phyloP scores from a whole-genome alignment of 139 green algal species.

The Asterochloris sp. region DNA sequence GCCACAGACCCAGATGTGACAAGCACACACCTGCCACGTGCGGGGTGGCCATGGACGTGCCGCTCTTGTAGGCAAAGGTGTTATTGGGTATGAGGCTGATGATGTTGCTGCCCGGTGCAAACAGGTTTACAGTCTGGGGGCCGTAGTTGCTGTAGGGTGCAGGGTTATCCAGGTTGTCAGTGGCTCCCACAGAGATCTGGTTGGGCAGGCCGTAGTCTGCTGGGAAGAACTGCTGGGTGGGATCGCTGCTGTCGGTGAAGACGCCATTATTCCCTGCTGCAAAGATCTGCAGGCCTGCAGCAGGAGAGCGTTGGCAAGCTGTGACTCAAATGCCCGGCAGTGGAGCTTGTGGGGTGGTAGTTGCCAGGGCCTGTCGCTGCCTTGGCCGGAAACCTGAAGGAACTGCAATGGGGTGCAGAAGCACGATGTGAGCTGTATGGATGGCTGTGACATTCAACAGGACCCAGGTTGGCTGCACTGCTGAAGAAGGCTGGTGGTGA shows the following conservation, averaged over 20 bases:
- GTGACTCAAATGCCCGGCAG: no score
- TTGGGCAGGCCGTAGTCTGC: constrained; percentile 12
- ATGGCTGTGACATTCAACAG: no score
- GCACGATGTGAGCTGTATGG: no score
- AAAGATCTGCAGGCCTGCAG: constrained; percentile 5
- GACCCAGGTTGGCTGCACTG: no score
- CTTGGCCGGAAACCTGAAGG: no score
- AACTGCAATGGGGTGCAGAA: no score
- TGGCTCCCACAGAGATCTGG: constrained; percentile 18
- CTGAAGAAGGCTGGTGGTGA: no score
- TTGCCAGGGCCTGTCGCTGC: no score
- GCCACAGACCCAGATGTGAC: no score
- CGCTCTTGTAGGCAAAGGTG: constrained; percentile 9
- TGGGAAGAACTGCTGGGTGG: constrained; percentile 18
- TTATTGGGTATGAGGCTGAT: not conserved
- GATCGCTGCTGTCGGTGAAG: constrained; percentile 13
- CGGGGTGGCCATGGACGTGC: constrained; percentile 22
- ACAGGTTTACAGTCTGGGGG: constrained; percentile 7
- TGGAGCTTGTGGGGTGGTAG: no score
- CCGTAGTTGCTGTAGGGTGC: constrained; percentile 13
- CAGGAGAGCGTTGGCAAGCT: not conserved
- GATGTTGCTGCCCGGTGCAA: constrained; percentile 13
- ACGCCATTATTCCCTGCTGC: constrained; percentile 11
- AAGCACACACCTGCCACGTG: constrained; percentile 1
- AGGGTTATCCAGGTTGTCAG: not conserved